A percentile compares a stretch with the other conserved stretches of the same genome.
Evolutionary conservation across 768 basidiomycete genomes (phyloP).

Genomic region (Pleurotus giganteus): DNA sequence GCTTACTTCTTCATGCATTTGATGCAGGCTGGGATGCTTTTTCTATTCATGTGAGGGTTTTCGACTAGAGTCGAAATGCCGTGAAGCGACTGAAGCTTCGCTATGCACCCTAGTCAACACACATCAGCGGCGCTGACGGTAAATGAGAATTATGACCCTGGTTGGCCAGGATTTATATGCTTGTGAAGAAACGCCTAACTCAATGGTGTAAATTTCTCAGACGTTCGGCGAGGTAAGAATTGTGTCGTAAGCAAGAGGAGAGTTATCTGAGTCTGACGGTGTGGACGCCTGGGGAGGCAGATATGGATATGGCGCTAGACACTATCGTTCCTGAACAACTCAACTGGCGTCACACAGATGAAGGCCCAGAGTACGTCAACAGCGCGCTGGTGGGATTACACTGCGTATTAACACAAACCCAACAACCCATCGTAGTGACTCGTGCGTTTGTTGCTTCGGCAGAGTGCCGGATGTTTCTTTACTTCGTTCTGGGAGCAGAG

Average conservation of each 20-base stretch:
- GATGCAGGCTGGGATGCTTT: slow-evolving; percentile 77
- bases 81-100: neutral
- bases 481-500: slow-evolving; percentile 39
- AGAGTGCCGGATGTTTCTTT: neutral
- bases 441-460: slow-evolving; percentile 8
- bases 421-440: neutral
- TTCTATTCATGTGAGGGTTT: slow-evolving; percentile 74
- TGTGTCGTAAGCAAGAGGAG: neutral
- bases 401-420: slow-evolving; percentile 3
- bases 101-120: slow-evolving; percentile 41
- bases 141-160: slow-evolving; percentile 88
- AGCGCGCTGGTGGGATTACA: slow-evolving; percentile 4
- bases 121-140: slow-evolving; percentile 78
- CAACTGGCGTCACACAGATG: slow-evolving; percentile 84
- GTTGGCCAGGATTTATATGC: slow-evolving; percentile 31
- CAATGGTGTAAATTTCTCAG: slow-evolving; percentile 19
- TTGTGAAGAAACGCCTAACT: neutral
- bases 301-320: slow-evolving; percentile 96
- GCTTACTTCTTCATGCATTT: neutral
- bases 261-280: slow-evolving; percentile 19
- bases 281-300: slow-evolving; percentile 35
- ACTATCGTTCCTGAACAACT: slow-evolving; percentile 82
- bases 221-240: slow-evolving; percentile 41
- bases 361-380: slow-evolving; percentile 80
- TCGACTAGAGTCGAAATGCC: neutral